Conservation (phyloP, 768 basidiomycete species). For the Calocybe indica region DNA sequence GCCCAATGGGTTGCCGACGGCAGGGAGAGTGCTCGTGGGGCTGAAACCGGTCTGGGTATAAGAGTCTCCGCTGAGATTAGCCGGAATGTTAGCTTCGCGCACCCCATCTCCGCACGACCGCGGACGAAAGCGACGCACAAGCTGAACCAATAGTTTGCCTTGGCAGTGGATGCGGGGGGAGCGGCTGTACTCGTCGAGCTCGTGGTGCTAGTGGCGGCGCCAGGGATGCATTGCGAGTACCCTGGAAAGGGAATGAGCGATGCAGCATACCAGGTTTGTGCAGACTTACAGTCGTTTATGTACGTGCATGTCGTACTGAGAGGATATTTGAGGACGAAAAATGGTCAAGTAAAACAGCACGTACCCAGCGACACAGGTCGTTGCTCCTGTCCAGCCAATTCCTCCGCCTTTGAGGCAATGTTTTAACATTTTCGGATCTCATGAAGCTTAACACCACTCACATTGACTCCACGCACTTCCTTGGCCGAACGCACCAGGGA, state of each 20-base stretch:
- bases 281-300: slow-evolving; percentile 21
- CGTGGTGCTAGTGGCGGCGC: slow-evolving; percentile 6
- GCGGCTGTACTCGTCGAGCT: slow-evolving; percentile 14
- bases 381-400: slow-evolving; percentile 34
- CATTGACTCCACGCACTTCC: too few relatives aligned
- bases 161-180: slow-evolving; percentile 11
- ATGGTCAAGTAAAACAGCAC: background rate
- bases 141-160: slow-evolving; percentile 50
- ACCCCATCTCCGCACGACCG: too few relatives aligned
- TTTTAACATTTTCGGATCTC: too few relatives aligned
- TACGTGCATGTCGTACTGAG: slow-evolving; percentile 16
- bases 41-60: slow-evolving; percentile 54
- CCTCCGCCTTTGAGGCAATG: slow-evolving; percentile 9
- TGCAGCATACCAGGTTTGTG: background rate
- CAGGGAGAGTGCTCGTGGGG: slow-evolving; percentile 31
- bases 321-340: background rate
- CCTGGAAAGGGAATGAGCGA: slow-evolving; percentile 15
- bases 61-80: slow-evolving; percentile 42
- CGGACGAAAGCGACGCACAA: slow-evolving; percentile 30
- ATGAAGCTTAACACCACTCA: too few relatives aligned
- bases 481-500: too few relatives aligned
- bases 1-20: slow-evolving; percentile 42
- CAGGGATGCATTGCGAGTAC: slow-evolving; percentile 35
- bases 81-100: background rate
- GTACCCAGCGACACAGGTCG: slow-evolving; percentile 35